Evolutionary conservation across 83 land plant species (phyloP).

Genomic region (Larix sibirica): DNA sequence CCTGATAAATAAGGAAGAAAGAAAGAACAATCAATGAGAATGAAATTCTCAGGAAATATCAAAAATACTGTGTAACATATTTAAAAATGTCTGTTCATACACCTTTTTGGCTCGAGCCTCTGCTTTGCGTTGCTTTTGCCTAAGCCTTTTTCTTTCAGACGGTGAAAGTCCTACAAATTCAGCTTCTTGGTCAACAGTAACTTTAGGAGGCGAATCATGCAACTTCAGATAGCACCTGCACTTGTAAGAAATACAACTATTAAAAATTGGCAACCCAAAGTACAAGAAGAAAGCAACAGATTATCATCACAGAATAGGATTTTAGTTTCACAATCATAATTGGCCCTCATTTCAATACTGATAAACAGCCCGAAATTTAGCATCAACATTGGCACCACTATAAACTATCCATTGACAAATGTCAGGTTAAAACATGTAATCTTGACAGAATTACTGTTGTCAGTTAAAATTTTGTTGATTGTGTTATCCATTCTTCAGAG

Average conservation of each 20-base stretch:
- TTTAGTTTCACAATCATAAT: not conserved
- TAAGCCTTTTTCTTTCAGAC: conserved; percentile 86
- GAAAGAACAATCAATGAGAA: not conserved
- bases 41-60: not conserved
- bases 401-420: not conserved
- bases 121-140: conserved; percentile 85
- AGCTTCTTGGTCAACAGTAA: conserved; percentile 80
- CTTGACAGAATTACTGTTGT: too few species aligned
- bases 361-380: not conserved
- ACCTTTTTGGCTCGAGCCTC: conserved; percentile 96
- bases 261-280: not conserved
- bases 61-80: not conserved
- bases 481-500: too few species aligned
- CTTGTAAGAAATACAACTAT: not conserved
- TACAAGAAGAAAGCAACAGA: not conserved
- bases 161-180: conserved; percentile 76
- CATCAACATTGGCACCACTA: not conserved
- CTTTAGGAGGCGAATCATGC: conserved; percentile 82
- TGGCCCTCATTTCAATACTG: not conserved
- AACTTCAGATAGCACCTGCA: conserved; percentile 90
- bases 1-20: conserved; percentile 42
- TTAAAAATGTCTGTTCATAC: not conserved
- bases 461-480: too few species aligned
- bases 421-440: too few species aligned
- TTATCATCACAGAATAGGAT: not conserved